phyloP scores from a whole-genome alignment of 179 eudicot species.

The Beta corolliflora region DNA sequence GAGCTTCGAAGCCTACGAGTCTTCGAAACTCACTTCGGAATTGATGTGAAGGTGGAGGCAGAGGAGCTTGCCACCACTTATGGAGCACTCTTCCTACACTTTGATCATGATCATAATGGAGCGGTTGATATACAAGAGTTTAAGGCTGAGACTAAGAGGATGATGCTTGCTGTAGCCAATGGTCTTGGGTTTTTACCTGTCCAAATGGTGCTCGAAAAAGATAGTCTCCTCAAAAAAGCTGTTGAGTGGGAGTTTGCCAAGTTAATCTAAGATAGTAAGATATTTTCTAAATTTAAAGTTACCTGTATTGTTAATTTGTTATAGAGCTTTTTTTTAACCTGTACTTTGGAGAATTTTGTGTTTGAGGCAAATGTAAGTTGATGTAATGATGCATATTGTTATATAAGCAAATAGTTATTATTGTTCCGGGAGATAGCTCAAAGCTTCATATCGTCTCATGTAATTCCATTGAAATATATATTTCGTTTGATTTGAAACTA shows the following conservation, averaged over 20 bases:
- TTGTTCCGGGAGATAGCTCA: no score
- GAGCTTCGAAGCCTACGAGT: conserved; percentile 24
- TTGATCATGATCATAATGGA: conserved; percentile 22
- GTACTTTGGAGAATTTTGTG: no score
- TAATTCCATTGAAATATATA: no score
- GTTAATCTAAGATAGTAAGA: no score
- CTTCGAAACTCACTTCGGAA: conserved; percentile 27
- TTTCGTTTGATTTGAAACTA: no score
- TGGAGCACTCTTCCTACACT: conserved; percentile 21
- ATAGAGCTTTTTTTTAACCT: no score
- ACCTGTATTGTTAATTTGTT: no score
- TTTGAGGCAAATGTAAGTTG: no score
- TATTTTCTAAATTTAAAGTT: no score
- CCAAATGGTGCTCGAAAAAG: conserved; percentile 27
- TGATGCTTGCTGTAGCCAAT: conserved; percentile 34
- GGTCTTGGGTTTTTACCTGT: conserved; percentile 25
- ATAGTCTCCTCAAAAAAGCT: conserved; percentile 23
- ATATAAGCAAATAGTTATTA: no score
- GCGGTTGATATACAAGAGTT: conserved; percentile 21
- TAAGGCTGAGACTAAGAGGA: conserved; percentile 28
- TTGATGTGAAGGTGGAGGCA: conserved; percentile 15
- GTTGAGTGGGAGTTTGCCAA: conserved; percentile 22
- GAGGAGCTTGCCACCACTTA: conserved; percentile 24
- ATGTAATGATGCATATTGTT: no score
- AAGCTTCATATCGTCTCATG: no score